A percentile compares a stretch with the other conserved stretches of the same genome.
phyloP scores from a whole-genome alignment of 345 rosid genomes.

The Zanthoxylum bungeanum region DNA sequence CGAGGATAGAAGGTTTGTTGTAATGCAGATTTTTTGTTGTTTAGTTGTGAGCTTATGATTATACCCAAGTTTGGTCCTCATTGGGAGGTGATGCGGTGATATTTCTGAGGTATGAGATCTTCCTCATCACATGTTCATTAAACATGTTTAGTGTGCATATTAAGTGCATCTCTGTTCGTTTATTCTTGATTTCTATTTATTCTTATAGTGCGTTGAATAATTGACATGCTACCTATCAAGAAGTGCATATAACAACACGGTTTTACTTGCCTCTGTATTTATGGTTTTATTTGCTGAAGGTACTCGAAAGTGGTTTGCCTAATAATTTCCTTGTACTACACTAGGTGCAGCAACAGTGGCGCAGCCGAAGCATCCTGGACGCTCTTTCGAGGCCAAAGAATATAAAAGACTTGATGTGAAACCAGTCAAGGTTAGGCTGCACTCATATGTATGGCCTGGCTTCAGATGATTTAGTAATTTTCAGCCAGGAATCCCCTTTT shows the following conservation, averaged over 20 bases:
- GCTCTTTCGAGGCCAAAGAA: constrained; percentile 46
- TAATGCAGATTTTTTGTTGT: neutral
- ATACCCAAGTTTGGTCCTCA: neutral
- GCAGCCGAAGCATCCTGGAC: constrained; percentile 43
- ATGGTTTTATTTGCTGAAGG: neutral
- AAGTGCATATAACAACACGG: neutral
- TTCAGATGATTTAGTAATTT: neutral
- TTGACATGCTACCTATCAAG: neutral
- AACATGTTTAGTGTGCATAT: neutral
- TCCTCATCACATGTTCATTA: neutral
- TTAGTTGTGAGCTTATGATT: neutral
- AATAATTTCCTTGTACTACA: constrained; percentile 12
- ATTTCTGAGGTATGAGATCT: neutral
- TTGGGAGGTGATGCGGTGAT: neutral
- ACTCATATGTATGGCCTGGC: neutral
- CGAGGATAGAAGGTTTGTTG: neutral
- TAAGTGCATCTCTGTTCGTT: neutral
- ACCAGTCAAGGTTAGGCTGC: constrained; percentile 45
- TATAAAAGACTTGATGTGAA: constrained; percentile 56
- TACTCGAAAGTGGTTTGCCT: neutral
- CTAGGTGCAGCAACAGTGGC: constrained; percentile 43
- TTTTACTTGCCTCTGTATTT: constrained; percentile 3
- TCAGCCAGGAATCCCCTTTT: neutral
- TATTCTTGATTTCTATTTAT: neutral
- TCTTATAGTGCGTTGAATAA: neutral